These are phyloP conservation scores for Anaeramoeba flamelloides DNA, from an alignment of 78 protist species.

Conservation along the genomic window DNA sequence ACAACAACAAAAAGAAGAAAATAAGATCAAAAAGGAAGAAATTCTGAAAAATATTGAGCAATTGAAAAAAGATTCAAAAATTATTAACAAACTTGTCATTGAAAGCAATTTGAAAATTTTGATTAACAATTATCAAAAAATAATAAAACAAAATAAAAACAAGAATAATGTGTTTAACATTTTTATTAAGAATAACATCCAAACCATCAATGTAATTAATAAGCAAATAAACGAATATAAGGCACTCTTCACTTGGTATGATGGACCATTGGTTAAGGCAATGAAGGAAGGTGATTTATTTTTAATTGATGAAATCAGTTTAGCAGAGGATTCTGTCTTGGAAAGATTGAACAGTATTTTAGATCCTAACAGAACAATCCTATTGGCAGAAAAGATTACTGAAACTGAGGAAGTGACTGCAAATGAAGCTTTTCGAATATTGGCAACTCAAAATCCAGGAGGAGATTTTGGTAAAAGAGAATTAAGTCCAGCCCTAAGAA, in stretches of 20 bases:
- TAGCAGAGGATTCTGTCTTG: slow-evolving; percentile 97
- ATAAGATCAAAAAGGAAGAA: no score
- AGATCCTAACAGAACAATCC: slow-evolving; percentile 71
- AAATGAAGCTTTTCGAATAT: slow-evolving; percentile 56
- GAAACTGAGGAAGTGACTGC: slow-evolving; percentile 19
- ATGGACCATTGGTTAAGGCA: slow-evolving; percentile 90
- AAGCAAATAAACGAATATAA: slow-evolving; percentile 1
- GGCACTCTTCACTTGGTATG: slow-evolving; percentile 77
- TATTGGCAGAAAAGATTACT: slow-evolving; percentile 65
- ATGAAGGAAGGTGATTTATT: slow-evolving; percentile 76
- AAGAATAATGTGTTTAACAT: slow-evolving; percentile 1
- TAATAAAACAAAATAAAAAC: no score
- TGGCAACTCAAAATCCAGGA: slow-evolving; percentile 98
- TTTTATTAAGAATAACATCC: background rate
- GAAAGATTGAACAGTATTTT: slow-evolving; percentile 95
- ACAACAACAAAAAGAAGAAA: background rate
- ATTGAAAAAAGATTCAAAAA: no score
- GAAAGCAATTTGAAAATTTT: no score
- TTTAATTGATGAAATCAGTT: slow-evolving; percentile 88
- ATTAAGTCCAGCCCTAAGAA: slow-evolving; percentile 95
- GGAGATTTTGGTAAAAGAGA: slow-evolving; percentile 99
- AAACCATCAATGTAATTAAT: background rate
- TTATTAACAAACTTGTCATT: no score
- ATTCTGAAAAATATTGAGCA: background rate
- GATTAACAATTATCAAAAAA: no score